These are phyloP conservation scores for Starmerella scarabaei DNA, from an alignment of 805 yeast species.

Conservation along the genomic window DNA sequence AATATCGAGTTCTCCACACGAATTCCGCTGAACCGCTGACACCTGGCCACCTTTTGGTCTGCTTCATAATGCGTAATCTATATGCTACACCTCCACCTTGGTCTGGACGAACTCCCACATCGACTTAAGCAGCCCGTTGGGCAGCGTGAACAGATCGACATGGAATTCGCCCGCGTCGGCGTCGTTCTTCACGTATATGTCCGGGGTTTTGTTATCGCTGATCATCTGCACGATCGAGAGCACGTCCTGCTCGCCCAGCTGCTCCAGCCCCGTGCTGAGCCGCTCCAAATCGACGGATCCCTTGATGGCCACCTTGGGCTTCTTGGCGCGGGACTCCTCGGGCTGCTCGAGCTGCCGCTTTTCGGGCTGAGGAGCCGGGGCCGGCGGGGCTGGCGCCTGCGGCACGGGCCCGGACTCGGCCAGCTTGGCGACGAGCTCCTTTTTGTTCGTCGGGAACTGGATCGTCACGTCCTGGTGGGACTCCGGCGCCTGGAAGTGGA, in stretches of 20 bases:
- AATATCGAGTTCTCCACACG: too few relatives aligned
- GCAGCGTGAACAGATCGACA: slow-evolving; percentile 86
- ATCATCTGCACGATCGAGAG: slow-evolving; percentile 95
- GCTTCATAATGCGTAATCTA: too few relatives aligned
- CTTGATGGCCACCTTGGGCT: slow-evolving; percentile 31
- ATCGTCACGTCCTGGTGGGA: slow-evolving; percentile 69
- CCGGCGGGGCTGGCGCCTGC: slow-evolving; percentile 22
- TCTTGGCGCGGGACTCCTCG: slow-evolving; percentile 24
- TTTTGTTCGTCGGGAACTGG: slow-evolving; percentile 63
- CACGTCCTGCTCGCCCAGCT: slow-evolving; percentile 80
- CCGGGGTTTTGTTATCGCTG: slow-evolving; percentile 86
- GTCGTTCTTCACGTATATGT: slow-evolving; percentile 90
- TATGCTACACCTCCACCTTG: slow-evolving; percentile 31
- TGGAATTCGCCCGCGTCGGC: slow-evolving; percentile 95
- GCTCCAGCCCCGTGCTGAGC: slow-evolving; percentile 79
- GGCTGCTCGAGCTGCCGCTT: slow-evolving; percentile 29
- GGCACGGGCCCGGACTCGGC: slow-evolving; percentile 78
- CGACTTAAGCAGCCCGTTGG: slow-evolving; percentile 80
- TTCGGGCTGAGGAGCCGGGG: slow-evolving; percentile 23
- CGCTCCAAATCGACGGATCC: slow-evolving; percentile 76
- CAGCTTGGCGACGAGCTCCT: slow-evolving; percentile 55
- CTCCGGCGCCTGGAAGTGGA: slow-evolving; percentile 66
- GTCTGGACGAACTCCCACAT: slow-evolving; percentile 89
- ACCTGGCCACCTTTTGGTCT: too few relatives aligned
- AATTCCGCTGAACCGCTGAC: too few relatives aligned